Evolutionary conservation across 2,329 filamentous ascomycete species (phyloP).

Genomic region (Xylariaceae sp.): DNA sequence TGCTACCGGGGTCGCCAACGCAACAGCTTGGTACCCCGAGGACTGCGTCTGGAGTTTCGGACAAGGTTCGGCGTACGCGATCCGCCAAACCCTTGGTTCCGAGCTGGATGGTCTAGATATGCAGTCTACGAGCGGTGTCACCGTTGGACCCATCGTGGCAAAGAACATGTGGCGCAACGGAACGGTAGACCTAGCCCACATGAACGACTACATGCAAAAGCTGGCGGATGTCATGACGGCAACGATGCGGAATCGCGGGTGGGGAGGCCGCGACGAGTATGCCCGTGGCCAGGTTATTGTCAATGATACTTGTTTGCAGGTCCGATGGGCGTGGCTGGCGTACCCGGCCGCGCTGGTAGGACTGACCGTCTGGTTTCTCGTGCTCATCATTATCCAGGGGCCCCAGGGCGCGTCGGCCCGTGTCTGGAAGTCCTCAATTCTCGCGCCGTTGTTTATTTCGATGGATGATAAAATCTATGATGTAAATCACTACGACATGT

Average conservation of each 20-base stretch:
- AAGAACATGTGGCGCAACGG: slow-evolving; percentile 20
- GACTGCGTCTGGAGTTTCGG: slow-evolving; percentile 8
- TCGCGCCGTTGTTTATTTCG: slow-evolving; percentile 4
- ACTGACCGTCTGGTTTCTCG: slow-evolving; percentile 1
- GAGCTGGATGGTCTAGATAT: slow-evolving; percentile 8
- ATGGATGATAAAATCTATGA: slow-evolving; percentile 8
- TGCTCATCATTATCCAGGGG: neutral
- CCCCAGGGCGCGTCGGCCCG: neutral
- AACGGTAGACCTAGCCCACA: neutral
- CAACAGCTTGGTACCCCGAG: slow-evolving; percentile 1
- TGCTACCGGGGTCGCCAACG: neutral
- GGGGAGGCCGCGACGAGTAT: neutral
- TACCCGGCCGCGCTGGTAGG: slow-evolving; percentile 14
- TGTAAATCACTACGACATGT: neutral
- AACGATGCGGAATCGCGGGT: slow-evolving; percentile 12
- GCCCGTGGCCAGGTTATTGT: neutral
- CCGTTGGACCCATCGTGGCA: neutral
- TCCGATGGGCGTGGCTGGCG: slow-evolving; percentile 17
- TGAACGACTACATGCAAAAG: slow-evolving; percentile 1
- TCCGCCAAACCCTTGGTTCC: neutral
- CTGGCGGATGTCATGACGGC: slow-evolving; percentile 18
- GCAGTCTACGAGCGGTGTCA: neutral
- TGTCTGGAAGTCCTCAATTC: slow-evolving; percentile 16
- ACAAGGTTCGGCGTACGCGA: neutral
- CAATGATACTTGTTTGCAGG: slow-evolving; percentile 2